These are phyloP conservation scores for Citrus glauca DNA, from an alignment of 345 rosid species.

Conservation along the genomic window DNA sequence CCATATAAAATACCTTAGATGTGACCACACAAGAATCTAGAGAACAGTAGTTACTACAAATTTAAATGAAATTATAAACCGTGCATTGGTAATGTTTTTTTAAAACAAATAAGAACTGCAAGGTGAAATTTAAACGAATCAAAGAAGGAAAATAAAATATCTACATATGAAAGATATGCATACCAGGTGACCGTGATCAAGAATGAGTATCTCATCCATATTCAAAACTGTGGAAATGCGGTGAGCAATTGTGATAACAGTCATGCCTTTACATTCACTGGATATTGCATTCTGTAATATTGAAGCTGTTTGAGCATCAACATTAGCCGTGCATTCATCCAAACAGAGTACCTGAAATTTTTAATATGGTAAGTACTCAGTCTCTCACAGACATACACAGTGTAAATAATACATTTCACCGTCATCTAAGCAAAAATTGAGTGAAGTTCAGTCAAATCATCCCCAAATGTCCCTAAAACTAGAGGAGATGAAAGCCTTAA, in stretches of 20 bases:
- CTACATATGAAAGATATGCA: background rate
- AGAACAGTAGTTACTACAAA: too few species aligned
- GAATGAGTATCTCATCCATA: slow-evolving; percentile 69
- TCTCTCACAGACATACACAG: background rate
- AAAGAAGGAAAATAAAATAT: background rate
- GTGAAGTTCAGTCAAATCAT: background rate
- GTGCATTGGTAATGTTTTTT: too few species aligned
- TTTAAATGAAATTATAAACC: too few species aligned
- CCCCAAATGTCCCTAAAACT: background rate
- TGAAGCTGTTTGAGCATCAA: slow-evolving; percentile 74
- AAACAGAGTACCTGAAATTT: slow-evolving; percentile 70
- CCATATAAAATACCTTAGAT: too few species aligned
- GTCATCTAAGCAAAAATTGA: background rate
- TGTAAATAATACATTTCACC: background rate
- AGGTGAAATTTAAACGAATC: background rate
- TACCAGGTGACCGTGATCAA: slow-evolving; percentile 69
- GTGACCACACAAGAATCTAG: too few species aligned
- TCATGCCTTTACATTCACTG: slow-evolving; percentile 63
- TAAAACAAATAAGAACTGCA: background rate
- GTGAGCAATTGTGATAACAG: slow-evolving; percentile 89
- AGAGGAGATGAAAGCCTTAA: background rate
- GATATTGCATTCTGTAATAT: slow-evolving; percentile 64
- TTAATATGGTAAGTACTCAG: background rate
- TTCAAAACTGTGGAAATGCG: slow-evolving; percentile 79
- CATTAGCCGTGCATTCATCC: slow-evolving; percentile 90